Evolutionary conservation across 2,329 filamentous ascomycete species (phyloP), one percentile per base, ranked within the genome.

Genomic region (Exophiala aquamarina): DNA sequence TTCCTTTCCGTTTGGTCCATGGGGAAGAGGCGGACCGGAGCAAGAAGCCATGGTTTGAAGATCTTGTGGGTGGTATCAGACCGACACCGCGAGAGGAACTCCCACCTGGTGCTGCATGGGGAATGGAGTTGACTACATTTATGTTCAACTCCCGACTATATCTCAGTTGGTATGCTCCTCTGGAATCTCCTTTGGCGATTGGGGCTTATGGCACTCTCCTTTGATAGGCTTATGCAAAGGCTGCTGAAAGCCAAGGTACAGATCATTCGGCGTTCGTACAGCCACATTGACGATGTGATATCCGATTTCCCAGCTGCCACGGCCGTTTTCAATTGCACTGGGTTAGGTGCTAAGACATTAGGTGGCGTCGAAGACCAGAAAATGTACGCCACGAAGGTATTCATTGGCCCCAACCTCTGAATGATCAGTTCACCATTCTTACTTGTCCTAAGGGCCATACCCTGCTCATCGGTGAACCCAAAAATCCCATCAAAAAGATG

Each of bases 71-170:
- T 8, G 82, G 92, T 67, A 77, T 81, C 13, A 32, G 15, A 23
- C 26, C 39, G 10, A 35, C 40, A 7, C 44, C 44, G 17, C 36
- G 43, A 41, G 21, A 35, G 10, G 43, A 48, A 19, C 47, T 54
- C 6, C 41, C 50, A 2, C 8, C 34, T 19, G 47, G 43, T 7
- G 47, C 38, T 15, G 33, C 34, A 6, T 17, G 34, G 0, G 86
- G 79, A n/a, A 78, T 84, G 43, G 84, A 89, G 51, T 85, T 84
- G 10, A 89, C 82, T 17, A 86, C 81, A 40, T 74, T 78, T 45
- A 95, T 92, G 67, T 89, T 96, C 66, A 96, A 97, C 70, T 87
- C 87, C 0, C 81, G 86, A 33, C 69, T 95, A 44, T 96, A 95
- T 68, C 81, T 96, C 1, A 82, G 87, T 3, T 96, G 87, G 82